These are phyloP conservation scores for Colletotrichum siamense DNA, from an alignment of 2,329 filamentous ascomycete species.

Conservation along the genomic window DNA sequence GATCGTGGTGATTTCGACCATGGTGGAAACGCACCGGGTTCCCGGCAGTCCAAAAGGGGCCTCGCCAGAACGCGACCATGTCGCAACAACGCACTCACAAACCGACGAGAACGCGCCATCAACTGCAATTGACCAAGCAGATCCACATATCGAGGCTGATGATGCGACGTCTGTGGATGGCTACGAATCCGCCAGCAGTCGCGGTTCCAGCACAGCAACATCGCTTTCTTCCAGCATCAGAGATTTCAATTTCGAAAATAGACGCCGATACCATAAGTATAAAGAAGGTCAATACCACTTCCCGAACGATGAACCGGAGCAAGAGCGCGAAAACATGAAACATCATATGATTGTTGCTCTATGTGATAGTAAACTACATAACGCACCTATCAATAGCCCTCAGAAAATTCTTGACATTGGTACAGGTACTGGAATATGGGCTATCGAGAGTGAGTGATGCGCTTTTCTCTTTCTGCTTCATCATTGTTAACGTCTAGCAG, in stretches of 20 bases:
- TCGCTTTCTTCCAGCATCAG: slow-evolving; percentile 35
- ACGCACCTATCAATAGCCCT: neutral
- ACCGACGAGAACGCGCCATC: neutral
- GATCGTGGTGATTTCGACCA: neutral
- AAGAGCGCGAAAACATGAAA: slow-evolving; percentile 45
- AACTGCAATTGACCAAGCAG: neutral
- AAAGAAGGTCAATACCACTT: slow-evolving; percentile 45
- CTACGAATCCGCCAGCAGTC: neutral
- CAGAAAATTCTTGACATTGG: slow-evolving; percentile 25
- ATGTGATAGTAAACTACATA: slow-evolving; percentile 34
- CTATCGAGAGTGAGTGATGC: slow-evolving; percentile 44
- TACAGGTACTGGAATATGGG: slow-evolving; percentile 29
- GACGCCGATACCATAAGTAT: slow-evolving; percentile 43
- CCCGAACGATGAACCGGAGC: slow-evolving; percentile 47
- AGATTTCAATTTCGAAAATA: slow-evolving; percentile 45
- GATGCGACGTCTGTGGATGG: neutral
- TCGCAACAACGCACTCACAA: neutral
- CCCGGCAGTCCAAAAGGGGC: neutral
- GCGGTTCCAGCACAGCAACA: neutral
- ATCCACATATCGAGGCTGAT: neutral
- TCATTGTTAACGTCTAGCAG: slow-evolving; percentile 28
- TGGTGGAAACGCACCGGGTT: neutral
- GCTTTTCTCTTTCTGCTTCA: neutral
- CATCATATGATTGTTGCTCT: slow-evolving; percentile 42
- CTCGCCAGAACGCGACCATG: neutral